phyloP scores from a whole-genome alignment of 768 basidiomycete species.

The Heimioporus sp. region DNA sequence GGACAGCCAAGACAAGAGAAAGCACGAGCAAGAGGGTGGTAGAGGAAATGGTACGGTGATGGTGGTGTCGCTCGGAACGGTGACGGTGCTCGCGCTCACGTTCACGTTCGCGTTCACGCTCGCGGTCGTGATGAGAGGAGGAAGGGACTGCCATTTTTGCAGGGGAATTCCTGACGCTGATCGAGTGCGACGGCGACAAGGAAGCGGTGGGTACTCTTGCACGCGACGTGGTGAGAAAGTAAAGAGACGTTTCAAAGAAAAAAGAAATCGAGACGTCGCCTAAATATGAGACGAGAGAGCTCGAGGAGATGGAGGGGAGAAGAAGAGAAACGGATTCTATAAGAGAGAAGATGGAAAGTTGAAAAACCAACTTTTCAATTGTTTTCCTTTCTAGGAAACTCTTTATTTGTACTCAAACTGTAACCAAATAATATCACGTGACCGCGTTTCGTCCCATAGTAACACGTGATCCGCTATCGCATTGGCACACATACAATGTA shows the following conservation, averaged over 20 bases:
- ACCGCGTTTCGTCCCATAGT: slow-evolving; percentile 24
- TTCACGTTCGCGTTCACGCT: slow-evolving; percentile 52
- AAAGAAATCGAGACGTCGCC: slow-evolving; percentile 10
- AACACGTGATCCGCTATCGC: slow-evolving; percentile 4
- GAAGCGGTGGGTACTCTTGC: slow-evolving; percentile 61
- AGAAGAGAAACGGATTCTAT: slow-evolving; percentile 13
- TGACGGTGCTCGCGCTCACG: slow-evolving; percentile 55
- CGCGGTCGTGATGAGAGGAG: slow-evolving; percentile 72
- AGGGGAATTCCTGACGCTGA: slow-evolving; percentile 50
- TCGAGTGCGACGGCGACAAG: slow-evolving; percentile 69
- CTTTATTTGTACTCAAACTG: slow-evolving; percentile 27
- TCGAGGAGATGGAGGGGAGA: slow-evolving; percentile 8
- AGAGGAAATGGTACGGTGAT: slow-evolving; percentile 84
- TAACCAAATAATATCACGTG: slow-evolving; percentile 33
- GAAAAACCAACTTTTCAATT: slow-evolving; percentile 28
- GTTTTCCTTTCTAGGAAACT: slow-evolving; percentile 24
- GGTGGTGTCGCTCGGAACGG: slow-evolving; percentile 64
- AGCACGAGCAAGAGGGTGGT: slow-evolving; percentile 85
- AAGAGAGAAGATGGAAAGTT: slow-evolving; percentile 15
- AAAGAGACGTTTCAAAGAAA: neutral
- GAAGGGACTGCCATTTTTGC: slow-evolving; percentile 82
- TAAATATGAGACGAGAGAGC: slow-evolving; percentile 13
- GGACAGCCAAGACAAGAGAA: slow-evolving; percentile 80
- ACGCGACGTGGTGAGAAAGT: slow-evolving; percentile 62
- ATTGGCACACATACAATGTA: too few species aligned